Conservation (phyloP, 208 protist genomes). For the Angomonas desouzai region DNA sequence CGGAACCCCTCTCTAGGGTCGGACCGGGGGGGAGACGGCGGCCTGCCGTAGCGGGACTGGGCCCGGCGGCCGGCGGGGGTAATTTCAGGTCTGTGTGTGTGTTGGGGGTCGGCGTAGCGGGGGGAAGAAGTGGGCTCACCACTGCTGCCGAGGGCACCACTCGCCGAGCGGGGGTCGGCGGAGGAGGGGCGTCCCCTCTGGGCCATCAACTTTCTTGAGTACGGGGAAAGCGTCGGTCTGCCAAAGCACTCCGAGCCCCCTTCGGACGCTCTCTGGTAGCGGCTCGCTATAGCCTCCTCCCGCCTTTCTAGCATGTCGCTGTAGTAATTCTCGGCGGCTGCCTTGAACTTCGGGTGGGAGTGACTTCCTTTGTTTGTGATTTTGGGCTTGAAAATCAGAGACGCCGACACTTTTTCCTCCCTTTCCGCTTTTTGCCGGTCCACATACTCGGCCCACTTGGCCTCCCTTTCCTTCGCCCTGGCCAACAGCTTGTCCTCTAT, state of each 20-base stretch:
- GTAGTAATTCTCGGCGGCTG: conserved; percentile 15
- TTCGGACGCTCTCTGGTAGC: conserved; percentile 13
- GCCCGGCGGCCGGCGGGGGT: not conserved
- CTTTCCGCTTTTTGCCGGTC: conserved; percentile 23
- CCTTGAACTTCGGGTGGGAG: not conserved
- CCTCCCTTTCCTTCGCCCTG: conserved; percentile 35
- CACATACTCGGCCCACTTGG: conserved; percentile 6
- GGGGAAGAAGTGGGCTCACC: too few relatives aligned
- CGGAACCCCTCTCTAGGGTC: not conserved
- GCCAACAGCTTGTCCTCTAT: conserved; percentile 60
- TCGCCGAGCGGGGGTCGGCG: not conserved
- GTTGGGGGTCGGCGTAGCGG: not conserved
- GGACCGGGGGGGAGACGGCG: not conserved
- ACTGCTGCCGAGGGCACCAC: too few relatives aligned
- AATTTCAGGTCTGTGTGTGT: not conserved
- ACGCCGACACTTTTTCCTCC: conserved; percentile 28
- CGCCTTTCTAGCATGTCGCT: conserved; percentile 24
- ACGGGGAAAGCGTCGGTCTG: conserved; percentile 41
- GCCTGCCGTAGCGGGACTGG: not conserved
- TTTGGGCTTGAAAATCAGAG: not conserved
- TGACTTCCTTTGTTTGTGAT: conserved; percentile 1
- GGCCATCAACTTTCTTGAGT: conserved; percentile 40
- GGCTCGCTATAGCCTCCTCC: conserved; percentile 24
- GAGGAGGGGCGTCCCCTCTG: conserved; percentile 17
- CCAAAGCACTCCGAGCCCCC: conserved; percentile 22